Evolutionary conservation across 305 asterid species (phyloP), one percentile per base, ranked within the genome.

Genomic region (Caryopteris hybrid): DNA sequence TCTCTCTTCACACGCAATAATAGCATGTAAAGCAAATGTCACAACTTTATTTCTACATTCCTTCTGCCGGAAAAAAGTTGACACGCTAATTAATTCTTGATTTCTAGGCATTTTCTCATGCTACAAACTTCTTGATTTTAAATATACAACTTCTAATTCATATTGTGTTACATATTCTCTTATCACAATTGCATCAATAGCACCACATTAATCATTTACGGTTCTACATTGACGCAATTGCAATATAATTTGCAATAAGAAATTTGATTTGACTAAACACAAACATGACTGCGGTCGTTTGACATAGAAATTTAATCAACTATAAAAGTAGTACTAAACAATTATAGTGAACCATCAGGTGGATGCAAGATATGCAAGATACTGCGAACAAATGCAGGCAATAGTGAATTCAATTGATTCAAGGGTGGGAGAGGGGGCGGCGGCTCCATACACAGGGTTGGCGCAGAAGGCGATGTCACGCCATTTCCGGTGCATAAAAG

Each of bases 381-480:
- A 91, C 68, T 83, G 88, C 45, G 92, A 88, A 13, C 96, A 91
- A 70, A 91, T 91, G 93, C 88, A 87, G 59, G 82, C 80, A n/a
- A 58, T 84, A 80, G 90, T 88, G 65, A 76, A 74, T 10, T 79
- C 89, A 6, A 87, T 87, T 50, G 89, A 91, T 18, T 70, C 83
- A 7, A 61, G 80, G 4, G 51, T 79, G 11, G 96, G 96, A n/a
- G 45, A 68, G 13, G 95, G 93, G 38, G 92, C 88, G 27, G 89
- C 93, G 2, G 70, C 69, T 0, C 74, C 88, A 1, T 91, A 91
- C 79, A 88, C 95, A 39, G 75, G 70, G 68, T 69, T 87, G 12
- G 97, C 97, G 2, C 84, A 80, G 69, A 79, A 76, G 80, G 96
- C 90, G 10, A 91, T 91, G 93, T 91, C 97, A 3, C 57, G 88